Evolutionary conservation across 75 land plant species (phyloP).

Genomic region (Chamaecyparis obtusa): DNA sequence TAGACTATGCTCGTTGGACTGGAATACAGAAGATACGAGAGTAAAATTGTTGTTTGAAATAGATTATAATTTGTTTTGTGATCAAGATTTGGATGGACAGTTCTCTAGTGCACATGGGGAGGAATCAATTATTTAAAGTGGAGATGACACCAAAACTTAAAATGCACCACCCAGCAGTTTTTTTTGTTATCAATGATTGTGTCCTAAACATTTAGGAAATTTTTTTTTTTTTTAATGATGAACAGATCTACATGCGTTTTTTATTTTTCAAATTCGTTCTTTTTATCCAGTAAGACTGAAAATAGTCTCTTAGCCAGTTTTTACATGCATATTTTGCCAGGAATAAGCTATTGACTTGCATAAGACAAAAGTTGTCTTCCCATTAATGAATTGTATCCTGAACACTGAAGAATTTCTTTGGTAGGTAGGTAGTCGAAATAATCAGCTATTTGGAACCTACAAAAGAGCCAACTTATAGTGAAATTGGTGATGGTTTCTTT

Average conservation of each 20-base stretch:
- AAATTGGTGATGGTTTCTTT: too few species aligned
- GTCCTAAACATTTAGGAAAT: neutral
- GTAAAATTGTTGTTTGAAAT: slow-evolving; percentile 9
- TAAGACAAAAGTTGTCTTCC: neutral
- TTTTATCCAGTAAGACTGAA: neutral
- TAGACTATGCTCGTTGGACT: slow-evolving; percentile 90
- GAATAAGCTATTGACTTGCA: neutral
- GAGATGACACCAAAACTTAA: neutral
- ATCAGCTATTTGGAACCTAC: too few species aligned
- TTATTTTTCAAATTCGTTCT: neutral
- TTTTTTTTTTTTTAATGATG: neutral
- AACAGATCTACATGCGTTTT: neutral
- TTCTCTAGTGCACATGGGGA: neutral
- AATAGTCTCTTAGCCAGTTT: neutral
- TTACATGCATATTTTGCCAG: neutral
- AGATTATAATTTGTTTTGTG: neutral
- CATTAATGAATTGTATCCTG: neutral
- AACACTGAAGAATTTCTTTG: neutral
- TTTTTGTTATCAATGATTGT: neutral
- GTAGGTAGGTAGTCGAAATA: too few species aligned
- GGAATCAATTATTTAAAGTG: neutral
- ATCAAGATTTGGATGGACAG: neutral
- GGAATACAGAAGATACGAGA: slow-evolving; percentile 74
- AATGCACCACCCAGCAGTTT: neutral
- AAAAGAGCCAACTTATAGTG: too few species aligned